Evolutionary conservation across 768 basidiomycete genomes (phyloP).

Genomic region (Suillus lakei): DNA sequence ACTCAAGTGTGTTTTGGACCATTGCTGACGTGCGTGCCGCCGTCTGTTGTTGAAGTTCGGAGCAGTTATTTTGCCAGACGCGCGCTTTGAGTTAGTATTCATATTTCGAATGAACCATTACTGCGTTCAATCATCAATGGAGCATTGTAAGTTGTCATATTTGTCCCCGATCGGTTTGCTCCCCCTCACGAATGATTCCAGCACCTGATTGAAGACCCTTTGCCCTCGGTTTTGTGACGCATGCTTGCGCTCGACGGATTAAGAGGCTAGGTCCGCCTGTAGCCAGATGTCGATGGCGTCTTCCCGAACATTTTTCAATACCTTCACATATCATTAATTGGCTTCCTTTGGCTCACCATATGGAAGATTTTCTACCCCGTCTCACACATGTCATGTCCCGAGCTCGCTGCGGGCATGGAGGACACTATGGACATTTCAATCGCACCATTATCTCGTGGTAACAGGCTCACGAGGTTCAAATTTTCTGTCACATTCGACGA

Average conservation of each 20-base stretch:
- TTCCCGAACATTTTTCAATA: not conserved
- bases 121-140: too few species aligned
- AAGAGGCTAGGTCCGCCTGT: not conserved
- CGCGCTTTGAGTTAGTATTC: not conserved
- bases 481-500: not conserved
- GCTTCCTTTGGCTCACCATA: not conserved
- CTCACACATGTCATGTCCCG: not conserved
- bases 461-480: not conserved
- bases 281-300: not conserved
- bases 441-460: not conserved
- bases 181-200: not conserved
- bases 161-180: not conserved
- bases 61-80: not conserved
- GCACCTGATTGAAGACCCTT: not conserved
- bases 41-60: not conserved
- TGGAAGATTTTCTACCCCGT: not conserved
- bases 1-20: too few species aligned
- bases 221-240: not conserved
- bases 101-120: too few species aligned
- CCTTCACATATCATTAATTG: not conserved
- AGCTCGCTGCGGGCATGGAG: not conserved
- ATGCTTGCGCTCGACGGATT: not conserved
- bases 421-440: not conserved
- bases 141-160: not conserved
- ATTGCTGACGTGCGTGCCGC: slow-evolving; percentile 3